These are phyloP conservation scores for Citeromyces nyonsensis DNA, from an alignment of 805 yeast species.

Conservation along the genomic window DNA sequence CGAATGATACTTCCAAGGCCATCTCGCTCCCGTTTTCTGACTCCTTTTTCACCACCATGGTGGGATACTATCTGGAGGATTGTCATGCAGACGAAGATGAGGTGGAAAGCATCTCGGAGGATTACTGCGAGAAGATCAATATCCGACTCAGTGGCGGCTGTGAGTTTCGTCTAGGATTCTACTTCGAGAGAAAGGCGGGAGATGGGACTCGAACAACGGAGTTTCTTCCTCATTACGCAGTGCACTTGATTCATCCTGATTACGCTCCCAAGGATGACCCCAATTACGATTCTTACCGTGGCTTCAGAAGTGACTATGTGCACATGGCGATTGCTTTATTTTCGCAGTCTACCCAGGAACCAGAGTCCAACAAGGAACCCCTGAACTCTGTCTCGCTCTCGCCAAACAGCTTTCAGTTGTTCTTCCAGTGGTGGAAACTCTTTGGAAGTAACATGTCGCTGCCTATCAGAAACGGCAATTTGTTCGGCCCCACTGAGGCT, in stretches of 20 bases:
- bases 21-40: slow-evolving; percentile 3
- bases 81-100: slow-evolving; percentile 5
- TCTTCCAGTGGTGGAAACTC: slow-evolving; percentile 75
- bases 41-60: slow-evolving; percentile 7
- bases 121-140: slow-evolving; percentile 31
- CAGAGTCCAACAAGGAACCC: slow-evolving; percentile 8
- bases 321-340: slow-evolving; percentile 50
- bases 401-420: slow-evolving; percentile 51
- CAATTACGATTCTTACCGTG: slow-evolving; percentile 65
- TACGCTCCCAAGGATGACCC: slow-evolving; percentile 21
- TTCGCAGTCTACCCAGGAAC: slow-evolving; percentile 16
- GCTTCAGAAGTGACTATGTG: slow-evolving; percentile 69
- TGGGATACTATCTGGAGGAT: slow-evolving; percentile 9
- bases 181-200: slow-evolving; percentile 28
- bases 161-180: slow-evolving; percentile 37
- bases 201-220: slow-evolving; percentile 22
- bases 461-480: slow-evolving; percentile 61
- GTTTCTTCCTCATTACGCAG: slow-evolving; percentile 45
- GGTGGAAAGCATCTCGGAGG: background rate
- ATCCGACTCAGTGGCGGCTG: slow-evolving; percentile 49
- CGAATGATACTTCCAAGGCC: slow-evolving; percentile 2
- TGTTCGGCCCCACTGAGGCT: slow-evolving; percentile 42
- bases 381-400: slow-evolving; percentile 68
- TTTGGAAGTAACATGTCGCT: slow-evolving; percentile 69
- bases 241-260: slow-evolving; percentile 40